A percentile compares a stretch with the other conserved stretches of the same genome.
These are phyloP conservation scores for Neurospora africana DNA, from an alignment of 495 filamentous ascomycete species.

Conservation along the genomic window DNA sequence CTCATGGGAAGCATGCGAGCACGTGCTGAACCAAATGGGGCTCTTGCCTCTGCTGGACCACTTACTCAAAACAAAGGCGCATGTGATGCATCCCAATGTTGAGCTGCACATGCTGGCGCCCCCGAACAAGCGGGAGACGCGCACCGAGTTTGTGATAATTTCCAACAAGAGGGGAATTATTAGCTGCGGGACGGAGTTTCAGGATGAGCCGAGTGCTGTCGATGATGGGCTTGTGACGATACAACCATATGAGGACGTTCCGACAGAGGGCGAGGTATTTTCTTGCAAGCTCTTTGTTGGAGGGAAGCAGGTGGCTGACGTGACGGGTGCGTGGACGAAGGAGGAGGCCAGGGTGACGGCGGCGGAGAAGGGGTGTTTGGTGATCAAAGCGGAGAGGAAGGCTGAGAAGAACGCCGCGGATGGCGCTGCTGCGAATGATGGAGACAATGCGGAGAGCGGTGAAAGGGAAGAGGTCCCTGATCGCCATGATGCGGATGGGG, in stretches of 20 bases:
- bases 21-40: conserved; percentile 52
- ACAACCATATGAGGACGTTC: conserved; percentile 7
- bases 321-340: conserved; percentile 35
- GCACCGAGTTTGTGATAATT: neutral
- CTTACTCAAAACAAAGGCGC: conserved; percentile 47
- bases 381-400: conserved; percentile 8
- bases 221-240: conserved; percentile 7
- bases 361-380: conserved; percentile 37
- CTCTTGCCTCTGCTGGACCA: conserved; percentile 52
- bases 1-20: conserved; percentile 42
- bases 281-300: conserved; percentile 43
- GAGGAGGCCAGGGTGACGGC: conserved; percentile 49
- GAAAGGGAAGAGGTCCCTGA: neutral
- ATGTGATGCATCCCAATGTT: conserved; percentile 67
- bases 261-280: conserved; percentile 18
- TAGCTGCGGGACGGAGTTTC: conserved; percentile 18
- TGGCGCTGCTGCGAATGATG: neutral
- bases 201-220: conserved; percentile 41
- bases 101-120: conserved; percentile 45
- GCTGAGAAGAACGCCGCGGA: neutral
- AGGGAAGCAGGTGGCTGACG: conserved; percentile 32
- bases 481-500: neutral
- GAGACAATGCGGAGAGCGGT: neutral
- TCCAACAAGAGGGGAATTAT: neutral
- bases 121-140: neutral